Percentiles rank a stretch among this genome's conserved stretches.
Conservation (phyloP, 176 grass and related monocot genomes). For the Aegilops bicornis region DNA sequence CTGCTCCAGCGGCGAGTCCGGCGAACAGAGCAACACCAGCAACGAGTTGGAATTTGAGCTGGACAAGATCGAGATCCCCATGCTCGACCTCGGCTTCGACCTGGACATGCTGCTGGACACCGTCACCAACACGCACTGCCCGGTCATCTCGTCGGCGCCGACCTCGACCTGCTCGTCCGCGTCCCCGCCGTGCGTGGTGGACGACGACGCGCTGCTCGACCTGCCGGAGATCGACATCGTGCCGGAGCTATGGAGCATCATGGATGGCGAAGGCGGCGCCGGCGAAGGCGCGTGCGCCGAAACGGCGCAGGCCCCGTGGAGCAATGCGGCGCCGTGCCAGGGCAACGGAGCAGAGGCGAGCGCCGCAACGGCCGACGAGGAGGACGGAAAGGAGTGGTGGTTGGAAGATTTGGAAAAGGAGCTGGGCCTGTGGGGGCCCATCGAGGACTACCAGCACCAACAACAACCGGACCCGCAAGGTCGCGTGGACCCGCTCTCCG, state of each 20-base stretch:
- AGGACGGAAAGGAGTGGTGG: conserved; percentile 51
- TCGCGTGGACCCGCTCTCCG: conserved; percentile 27
- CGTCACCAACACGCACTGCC: neutral
- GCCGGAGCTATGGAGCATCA: conserved; percentile 61
- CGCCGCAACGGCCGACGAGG: conserved; percentile 29
- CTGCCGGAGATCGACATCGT: conserved; percentile 49
- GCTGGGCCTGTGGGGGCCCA: conserved; percentile 62
- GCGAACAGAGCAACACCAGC: conserved; percentile 50
- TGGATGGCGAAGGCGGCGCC: conserved; percentile 23
- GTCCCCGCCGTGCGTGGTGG: conserved; percentile 30
- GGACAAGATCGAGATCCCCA: conserved; percentile 31
- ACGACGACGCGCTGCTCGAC: conserved; percentile 11
- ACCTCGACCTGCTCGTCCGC: conserved; percentile 63
- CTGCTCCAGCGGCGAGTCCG: conserved; percentile 39
- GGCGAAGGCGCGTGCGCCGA: neutral
- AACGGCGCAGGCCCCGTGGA: neutral
- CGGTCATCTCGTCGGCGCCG: neutral
- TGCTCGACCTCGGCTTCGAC: conserved; percentile 34
- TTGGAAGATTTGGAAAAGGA: conserved; percentile 72
- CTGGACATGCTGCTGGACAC: conserved; percentile 36
- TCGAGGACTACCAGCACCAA: conserved; percentile 42
- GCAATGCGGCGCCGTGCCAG: conserved; percentile 25
- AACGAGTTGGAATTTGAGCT: neutral
- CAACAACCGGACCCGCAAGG: neutral
- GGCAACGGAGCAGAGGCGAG: neutral